Evolutionary conservation across 352 stramenopile genomes (phyloP), one percentile per base, ranked within the genome.

Genomic region (Peronospora tabacina): DNA sequence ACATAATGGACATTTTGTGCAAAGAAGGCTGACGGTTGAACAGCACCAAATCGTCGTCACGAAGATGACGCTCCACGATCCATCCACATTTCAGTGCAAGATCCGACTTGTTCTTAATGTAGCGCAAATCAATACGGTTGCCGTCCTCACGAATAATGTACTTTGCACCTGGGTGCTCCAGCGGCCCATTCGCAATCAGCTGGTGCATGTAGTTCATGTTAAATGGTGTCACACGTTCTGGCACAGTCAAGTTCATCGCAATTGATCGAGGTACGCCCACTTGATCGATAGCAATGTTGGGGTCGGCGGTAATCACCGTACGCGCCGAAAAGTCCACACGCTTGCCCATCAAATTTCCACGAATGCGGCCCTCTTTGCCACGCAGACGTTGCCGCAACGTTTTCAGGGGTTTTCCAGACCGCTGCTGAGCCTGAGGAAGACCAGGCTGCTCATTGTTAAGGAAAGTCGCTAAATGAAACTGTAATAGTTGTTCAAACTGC

Each of bases 1-100:
- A 94, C 97, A 99, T 99, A 70, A 99, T 99, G 38, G 85, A 97
- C 96, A 99, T 99, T 68, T 99, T 99, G 76, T 99, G 97, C 38
- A 99, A 84, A 59, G 87, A 97, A 10, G 97, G 97, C 74, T 99
- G 96, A 49, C 97, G 95, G 72, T 99, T 99, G 73, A 99, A 99
- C 15, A 99, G 71, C 57, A 99, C 95, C 48, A 98, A 77, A 77
- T 99, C 97, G 59, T 98, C 96, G 64, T 99, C 95, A 34, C 82
- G 84, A 42, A 99, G 71, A 71, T 99, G 96, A 32, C 97, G 84
- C 66, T 99, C 96, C 7, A 99, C 97, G 55, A 98, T 98, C 94
- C 95, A 99, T 17, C 97, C 97, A 52, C 94, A 90, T 37, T 98
- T 95, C 11, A 99, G 68, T 26, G 92, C 68, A 32, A 98, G 68